Percentiles rank a stretch among this genome's conserved stretches.
Evolutionary conservation across 441 rosid genomes (phyloP).

Genomic region (Euphorbia celastroides): DNA sequence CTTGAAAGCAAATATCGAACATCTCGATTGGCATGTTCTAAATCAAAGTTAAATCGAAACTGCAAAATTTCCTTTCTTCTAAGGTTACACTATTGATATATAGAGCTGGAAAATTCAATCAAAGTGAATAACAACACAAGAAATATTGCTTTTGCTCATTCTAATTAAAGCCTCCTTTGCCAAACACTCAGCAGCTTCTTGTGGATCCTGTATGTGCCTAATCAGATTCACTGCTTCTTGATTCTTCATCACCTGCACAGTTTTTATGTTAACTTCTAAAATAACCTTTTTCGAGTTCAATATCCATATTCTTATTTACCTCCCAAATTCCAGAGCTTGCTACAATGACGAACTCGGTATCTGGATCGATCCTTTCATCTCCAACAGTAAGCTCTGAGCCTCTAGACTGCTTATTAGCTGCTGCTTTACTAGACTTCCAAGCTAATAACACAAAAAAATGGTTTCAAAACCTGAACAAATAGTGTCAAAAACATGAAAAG

Average conservation of each 20-base stretch:
- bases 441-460: slow-evolving; percentile 10
- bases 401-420: slow-evolving; percentile 22
- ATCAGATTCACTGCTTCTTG: slow-evolving; percentile 73
- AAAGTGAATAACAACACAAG: slow-evolving; percentile 63
- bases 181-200: slow-evolving; percentile 69
- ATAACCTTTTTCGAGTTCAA: not conserved
- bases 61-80: not conserved
- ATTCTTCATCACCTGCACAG: slow-evolving; percentile 60
- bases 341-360: slow-evolving; percentile 61
- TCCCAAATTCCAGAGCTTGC: slow-evolving; percentile 86
- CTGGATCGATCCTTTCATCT: slow-evolving; percentile 35
- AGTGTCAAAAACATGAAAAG: not conserved
- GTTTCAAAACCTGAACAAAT: not conserved
- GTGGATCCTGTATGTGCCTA: slow-evolving; percentile 62
- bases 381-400: slow-evolving; percentile 37
- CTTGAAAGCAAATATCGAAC: not conserved
- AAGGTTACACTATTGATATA: not conserved
- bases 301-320: slow-evolving; percentile 35
- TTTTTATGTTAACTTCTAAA: not conserved
- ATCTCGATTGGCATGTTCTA: not conserved
- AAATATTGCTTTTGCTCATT: slow-evolving; percentile 58
- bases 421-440: slow-evolving; percentile 32
- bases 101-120: slow-evolving; percentile 20
- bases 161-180: slow-evolving; percentile 63
- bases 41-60: not conserved